A percentile compares a stretch with the other conserved stretches of the same genome.
phyloP scores from a whole-genome alignment of 2,329 filamentous ascomycete genomes.

The Septoria linicola region DNA sequence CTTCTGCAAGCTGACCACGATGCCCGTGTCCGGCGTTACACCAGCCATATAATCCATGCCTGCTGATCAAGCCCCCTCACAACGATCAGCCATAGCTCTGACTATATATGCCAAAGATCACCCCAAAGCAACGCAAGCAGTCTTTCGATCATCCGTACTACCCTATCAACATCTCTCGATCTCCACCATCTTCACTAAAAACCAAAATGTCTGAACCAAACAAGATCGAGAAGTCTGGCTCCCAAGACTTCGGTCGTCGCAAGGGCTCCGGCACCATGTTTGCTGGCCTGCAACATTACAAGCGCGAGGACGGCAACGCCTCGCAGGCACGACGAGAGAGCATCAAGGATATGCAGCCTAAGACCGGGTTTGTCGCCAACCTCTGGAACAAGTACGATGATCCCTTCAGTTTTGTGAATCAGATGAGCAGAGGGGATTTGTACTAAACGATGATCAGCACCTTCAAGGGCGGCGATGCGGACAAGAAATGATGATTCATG shows the following conservation, averaged over 20 bases:
- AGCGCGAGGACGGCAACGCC: slow-evolving; percentile 12
- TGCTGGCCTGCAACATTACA: slow-evolving; percentile 20
- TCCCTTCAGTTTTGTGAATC: background rate
- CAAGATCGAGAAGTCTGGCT: slow-evolving; percentile 16
- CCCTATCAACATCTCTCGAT: background rate
- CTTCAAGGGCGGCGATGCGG: background rate
- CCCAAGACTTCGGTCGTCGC: slow-evolving; percentile 17
- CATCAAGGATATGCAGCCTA: slow-evolving; percentile 18
- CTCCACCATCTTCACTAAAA: background rate
- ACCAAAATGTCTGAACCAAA: slow-evolving; percentile 14
- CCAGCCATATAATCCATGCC: background rate
- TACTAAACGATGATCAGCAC: background rate
- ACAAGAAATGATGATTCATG: background rate
- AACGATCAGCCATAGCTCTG: background rate
- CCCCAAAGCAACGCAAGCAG: background rate
- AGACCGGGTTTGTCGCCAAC: slow-evolving; percentile 14
- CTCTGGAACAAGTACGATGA: slow-evolving; percentile 15
- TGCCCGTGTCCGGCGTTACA: background rate
- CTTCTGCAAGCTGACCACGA: background rate
- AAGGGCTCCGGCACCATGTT: slow-evolving; percentile 16
- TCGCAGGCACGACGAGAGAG: slow-evolving; percentile 10
- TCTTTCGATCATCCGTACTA: background rate
- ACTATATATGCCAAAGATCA: background rate
- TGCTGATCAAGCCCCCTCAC: background rate
- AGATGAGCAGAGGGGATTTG: background rate